A percentile compares a stretch with the other conserved stretches of the same genome.
Evolutionary conservation across 2,329 filamentous ascomycete species (phyloP).

Genomic region (Fusarium circinatum): DNA sequence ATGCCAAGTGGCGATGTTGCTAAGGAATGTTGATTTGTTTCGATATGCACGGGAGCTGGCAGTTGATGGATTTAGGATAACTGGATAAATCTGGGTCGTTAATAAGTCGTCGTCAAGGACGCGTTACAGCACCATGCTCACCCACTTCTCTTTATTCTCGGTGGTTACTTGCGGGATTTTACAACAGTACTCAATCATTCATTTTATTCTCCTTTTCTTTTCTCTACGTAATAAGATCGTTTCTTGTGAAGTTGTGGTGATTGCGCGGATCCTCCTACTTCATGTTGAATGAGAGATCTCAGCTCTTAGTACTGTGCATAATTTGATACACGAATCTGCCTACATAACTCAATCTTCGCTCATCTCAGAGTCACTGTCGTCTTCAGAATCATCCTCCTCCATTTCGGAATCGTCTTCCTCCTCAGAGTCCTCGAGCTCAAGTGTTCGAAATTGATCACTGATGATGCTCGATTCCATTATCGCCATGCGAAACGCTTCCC

Average conservation of each 20-base stretch:
- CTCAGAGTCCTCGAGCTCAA: not conserved
- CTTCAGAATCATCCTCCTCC: not conserved
- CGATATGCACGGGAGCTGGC: not conserved
- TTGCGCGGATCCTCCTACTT: not conserved
- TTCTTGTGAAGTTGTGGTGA: not conserved
- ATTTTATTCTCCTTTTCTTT: not conserved
- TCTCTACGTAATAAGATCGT: not conserved
- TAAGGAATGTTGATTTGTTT: constrained; percentile 35
- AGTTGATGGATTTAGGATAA: not conserved
- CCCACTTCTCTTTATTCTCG: not conserved
- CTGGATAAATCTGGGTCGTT: not conserved
- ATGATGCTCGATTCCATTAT: not conserved
- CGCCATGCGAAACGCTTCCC: not conserved
- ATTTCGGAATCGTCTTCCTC: not conserved
- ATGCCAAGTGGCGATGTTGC: constrained; percentile 61
- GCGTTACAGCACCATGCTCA: not conserved
- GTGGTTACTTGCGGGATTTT: not conserved
- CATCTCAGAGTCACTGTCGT: not conserved
- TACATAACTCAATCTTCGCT: not conserved
- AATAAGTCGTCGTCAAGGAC: not conserved
- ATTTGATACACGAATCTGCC: not conserved
- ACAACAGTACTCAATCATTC: not conserved
- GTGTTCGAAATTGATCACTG: not conserved
- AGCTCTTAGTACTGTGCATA: not conserved
- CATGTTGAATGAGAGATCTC: not conserved